Percentiles rank a stretch among this genome's conserved stretches.
These are phyloP conservation scores for Apocynum venetum DNA, from an alignment of 257 asterid genomes.

Conservation along the genomic window DNA sequence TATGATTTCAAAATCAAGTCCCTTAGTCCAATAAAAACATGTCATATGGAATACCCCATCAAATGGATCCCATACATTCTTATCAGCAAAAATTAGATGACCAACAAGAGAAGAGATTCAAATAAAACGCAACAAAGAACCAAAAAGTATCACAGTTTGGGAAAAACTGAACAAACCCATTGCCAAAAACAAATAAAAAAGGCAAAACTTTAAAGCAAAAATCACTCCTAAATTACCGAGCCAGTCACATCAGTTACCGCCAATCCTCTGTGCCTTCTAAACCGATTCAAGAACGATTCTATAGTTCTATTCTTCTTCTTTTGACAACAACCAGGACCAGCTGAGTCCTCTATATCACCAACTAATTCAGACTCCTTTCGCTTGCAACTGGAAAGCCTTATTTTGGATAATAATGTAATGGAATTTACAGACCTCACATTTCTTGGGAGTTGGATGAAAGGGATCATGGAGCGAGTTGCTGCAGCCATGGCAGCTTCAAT, in stretches of 20 bases:
- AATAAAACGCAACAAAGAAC: neutral
- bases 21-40: neutral
- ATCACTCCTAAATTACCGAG: constrained; percentile 41
- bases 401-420: constrained; percentile 54
- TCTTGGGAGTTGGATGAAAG: constrained; percentile 26
- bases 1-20: neutral
- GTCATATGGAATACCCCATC: neutral
- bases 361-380: constrained; percentile 22
- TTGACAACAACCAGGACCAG: constrained; percentile 23
- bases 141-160: constrained; percentile 6
- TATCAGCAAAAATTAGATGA: neutral
- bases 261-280: constrained; percentile 62
- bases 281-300: constrained; percentile 56
- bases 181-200: neutral
- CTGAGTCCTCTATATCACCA: constrained; percentile 64
- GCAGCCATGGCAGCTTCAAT: constrained; percentile 73
- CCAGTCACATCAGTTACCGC: constrained; percentile 78
- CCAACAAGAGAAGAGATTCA: neutral
- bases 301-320: constrained; percentile 34
- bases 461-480: constrained; percentile 22
- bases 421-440: constrained; percentile 45
- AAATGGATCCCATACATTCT: neutral
- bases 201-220: neutral
- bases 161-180: neutral
- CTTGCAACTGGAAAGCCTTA: constrained; percentile 46